These are phyloP conservation scores for Musa schizocarpa DNA, from an alignment of 176 grass and related monocot species.

Conservation along the genomic window DNA sequence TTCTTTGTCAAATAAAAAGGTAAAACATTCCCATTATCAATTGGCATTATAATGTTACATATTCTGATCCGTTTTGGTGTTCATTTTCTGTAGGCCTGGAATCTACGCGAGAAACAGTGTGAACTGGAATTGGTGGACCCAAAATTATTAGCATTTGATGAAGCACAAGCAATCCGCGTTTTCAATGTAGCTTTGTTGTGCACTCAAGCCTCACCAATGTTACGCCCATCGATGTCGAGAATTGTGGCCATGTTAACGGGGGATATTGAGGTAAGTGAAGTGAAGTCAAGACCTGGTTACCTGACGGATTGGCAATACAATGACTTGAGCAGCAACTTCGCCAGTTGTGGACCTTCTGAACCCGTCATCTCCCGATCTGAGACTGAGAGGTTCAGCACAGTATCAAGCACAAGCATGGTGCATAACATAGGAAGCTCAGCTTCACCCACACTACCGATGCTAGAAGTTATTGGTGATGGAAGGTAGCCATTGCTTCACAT, in stretches of 20 bases:
- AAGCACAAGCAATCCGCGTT: background rate
- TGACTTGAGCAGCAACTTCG: background rate
- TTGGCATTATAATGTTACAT: too few relatives aligned
- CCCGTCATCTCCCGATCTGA: background rate
- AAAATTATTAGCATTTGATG: background rate
- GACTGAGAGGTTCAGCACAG: background rate
- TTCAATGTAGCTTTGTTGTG: background rate
- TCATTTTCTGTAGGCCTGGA: background rate
- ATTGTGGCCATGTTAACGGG: slow-evolving; percentile 1
- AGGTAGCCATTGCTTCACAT: too few relatives aligned
- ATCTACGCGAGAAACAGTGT: background rate
- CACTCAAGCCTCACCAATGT: slow-evolving; percentile 1
- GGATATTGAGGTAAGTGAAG: background rate
- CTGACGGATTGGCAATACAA: slow-evolving; percentile 6
- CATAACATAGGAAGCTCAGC: background rate
- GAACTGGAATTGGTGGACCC: slow-evolving; percentile 1
- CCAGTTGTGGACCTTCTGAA: background rate
- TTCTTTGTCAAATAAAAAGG: too few relatives aligned
- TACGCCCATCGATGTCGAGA: background rate
- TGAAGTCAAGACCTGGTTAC: background rate
- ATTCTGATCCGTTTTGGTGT: too few relatives aligned
- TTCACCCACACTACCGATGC: too few relatives aligned
- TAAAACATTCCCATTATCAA: too few relatives aligned
- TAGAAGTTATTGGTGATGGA: too few relatives aligned
- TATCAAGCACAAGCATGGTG: background rate